Conservation (phyloP, 208 protist species). For the Leishmania arabica region DNA sequence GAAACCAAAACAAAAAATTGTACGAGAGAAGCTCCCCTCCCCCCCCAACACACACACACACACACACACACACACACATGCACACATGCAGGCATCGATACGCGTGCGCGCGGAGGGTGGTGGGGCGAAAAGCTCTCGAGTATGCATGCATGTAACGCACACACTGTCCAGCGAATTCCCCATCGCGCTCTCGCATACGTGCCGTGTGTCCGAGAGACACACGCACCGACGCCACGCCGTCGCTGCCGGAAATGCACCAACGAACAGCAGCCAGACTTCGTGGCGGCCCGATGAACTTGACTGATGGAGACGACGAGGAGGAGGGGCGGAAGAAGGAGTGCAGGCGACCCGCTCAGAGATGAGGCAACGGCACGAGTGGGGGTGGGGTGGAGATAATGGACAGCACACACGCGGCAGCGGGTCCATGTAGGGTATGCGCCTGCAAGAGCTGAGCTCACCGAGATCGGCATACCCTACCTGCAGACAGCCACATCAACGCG, state of each 20-base stretch:
- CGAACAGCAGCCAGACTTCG: not conserved
- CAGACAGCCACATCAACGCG: not conserved
- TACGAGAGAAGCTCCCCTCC: too few species aligned
- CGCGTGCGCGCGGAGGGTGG: not conserved
- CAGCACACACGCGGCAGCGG: not conserved
- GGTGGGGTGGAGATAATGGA: not conserved
- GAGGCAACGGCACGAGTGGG: not conserved
- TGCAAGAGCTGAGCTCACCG: not conserved
- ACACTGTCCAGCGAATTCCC: too few species aligned
- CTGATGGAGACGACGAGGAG: not conserved
- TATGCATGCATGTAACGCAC: too few species aligned
- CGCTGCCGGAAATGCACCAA: not conserved
- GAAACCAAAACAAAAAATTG: conserved; percentile 6
- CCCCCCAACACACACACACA: too few species aligned
- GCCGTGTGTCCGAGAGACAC: too few species aligned
- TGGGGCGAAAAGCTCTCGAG: too few species aligned
- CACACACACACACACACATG: too few species aligned
- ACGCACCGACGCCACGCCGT: too few species aligned
- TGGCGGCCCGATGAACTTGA: too few species aligned
- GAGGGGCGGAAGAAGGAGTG: not conserved
- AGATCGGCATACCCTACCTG: not conserved
- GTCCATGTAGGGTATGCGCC: not conserved
- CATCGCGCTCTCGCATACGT: too few species aligned
- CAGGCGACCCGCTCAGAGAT: not conserved
- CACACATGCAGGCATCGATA: too few species aligned